A percentile compares a stretch with the other conserved stretches of the same genome.
These are phyloP conservation scores for Monosporozyma aquatica DNA, from an alignment of 805 yeast genomes.

Conservation along the genomic window DNA sequence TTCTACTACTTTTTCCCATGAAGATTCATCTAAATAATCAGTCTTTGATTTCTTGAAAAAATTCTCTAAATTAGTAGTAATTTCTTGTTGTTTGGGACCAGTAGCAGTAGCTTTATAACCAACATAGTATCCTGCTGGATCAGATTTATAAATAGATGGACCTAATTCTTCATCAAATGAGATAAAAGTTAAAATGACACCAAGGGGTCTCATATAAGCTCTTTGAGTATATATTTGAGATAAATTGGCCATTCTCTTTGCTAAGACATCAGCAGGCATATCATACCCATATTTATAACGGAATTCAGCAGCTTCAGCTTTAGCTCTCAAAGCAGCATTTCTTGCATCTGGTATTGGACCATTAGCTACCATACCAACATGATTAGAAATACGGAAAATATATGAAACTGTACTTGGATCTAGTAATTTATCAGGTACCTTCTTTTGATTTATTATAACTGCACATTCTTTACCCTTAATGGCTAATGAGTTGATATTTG, in stretches of 20 bases:
- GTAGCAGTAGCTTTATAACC: constrained; percentile 89
- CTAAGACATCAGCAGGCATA: constrained; percentile 88
- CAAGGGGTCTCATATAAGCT: constrained; percentile 97
- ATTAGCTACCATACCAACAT: constrained; percentile 83
- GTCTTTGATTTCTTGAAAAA: constrained; percentile 58
- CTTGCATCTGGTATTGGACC: constrained; percentile 97
- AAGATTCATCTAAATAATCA: constrained; percentile 40
- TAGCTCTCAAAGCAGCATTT: constrained; percentile 79
- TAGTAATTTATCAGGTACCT: constrained; percentile 88
- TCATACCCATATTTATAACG: constrained; percentile 91
- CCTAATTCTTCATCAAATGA: constrained; percentile 86
- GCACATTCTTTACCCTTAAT: constrained; percentile 79
- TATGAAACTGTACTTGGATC: constrained; percentile 84
- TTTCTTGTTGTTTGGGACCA: constrained; percentile 97
- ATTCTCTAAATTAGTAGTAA: constrained; percentile 81
- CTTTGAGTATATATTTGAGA: constrained; percentile 95
- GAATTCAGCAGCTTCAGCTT: constrained; percentile 93
- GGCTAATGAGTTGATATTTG: constrained; percentile 84
- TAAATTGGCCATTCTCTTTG: constrained; percentile 91
- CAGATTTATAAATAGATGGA: constrained; percentile 84
- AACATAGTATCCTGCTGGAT: constrained; percentile 93
- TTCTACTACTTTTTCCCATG: constrained; percentile 84
- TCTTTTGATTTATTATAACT: constrained; percentile 87
- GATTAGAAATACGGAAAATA: constrained; percentile 70
- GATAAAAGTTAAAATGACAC: constrained; percentile 83